Conservation (phyloP, 2,329 filamentous ascomycete genomes). For the Daldinia sp. region DNA sequence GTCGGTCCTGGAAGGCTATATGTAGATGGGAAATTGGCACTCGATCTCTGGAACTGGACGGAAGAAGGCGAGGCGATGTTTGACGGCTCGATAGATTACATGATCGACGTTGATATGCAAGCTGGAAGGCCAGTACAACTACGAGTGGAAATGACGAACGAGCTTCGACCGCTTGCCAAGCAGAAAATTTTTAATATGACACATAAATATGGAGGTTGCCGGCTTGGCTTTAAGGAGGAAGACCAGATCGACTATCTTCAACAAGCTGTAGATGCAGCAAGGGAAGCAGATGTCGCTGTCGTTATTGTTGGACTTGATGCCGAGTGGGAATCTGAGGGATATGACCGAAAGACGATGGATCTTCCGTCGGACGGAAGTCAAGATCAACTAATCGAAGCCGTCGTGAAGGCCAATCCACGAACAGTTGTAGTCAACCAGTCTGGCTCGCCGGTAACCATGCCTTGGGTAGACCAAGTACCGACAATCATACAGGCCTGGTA, state of each 20-base stretch:
- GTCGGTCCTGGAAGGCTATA: constrained; percentile 73
- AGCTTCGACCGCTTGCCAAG: constrained; percentile 71
- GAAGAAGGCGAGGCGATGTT: constrained; percentile 79
- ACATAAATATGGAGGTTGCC: constrained; percentile 77
- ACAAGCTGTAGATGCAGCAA: constrained; percentile 72
- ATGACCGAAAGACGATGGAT: constrained; percentile 73
- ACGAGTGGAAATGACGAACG: constrained; percentile 74
- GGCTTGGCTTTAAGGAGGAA: constrained; percentile 77
- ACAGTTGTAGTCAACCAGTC: constrained; percentile 78
- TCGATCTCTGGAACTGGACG: constrained; percentile 77
- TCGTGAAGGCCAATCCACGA: constrained; percentile 71
- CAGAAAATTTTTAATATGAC: constrained; percentile 68
- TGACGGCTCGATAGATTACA: constrained; percentile 73
- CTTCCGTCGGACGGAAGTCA: constrained; percentile 68
- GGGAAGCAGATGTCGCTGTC: constrained; percentile 73
- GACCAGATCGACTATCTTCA: constrained; percentile 72
- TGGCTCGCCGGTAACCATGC: constrained; percentile 76
- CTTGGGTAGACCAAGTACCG: constrained; percentile 74
- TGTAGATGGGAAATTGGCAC: constrained; percentile 68
- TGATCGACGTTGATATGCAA: constrained; percentile 70
- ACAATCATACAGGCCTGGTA: constrained; percentile 79
- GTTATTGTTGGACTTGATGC: constrained; percentile 77
- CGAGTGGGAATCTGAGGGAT: constrained; percentile 82
- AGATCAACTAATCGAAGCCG: constrained; percentile 72
- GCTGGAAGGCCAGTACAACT: constrained; percentile 71